These are phyloP conservation scores for Ophiocytium majus DNA, from an alignment of 352 stramenopile genomes.

Conservation along the genomic window DNA sequence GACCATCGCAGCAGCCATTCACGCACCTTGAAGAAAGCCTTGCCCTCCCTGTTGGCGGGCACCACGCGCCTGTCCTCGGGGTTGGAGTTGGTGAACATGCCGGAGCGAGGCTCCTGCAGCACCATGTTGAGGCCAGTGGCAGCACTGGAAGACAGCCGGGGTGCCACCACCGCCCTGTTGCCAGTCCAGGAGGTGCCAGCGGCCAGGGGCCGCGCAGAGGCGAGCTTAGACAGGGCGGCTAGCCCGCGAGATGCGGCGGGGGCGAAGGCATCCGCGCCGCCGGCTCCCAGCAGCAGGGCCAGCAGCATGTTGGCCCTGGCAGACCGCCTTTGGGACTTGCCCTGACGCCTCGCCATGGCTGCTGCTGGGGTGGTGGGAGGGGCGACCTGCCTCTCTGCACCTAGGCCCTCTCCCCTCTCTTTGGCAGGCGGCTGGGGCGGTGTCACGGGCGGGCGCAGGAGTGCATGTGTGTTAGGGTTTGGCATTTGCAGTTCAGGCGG, in stretches of 20 bases:
- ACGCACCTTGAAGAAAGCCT: conserved; percentile 75
- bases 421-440: neutral
- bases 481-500: neutral
- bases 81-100: conserved; percentile 73
- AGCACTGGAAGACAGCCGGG: conserved; percentile 17
- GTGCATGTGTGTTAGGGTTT: too few relatives aligned
- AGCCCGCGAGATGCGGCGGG: neutral
- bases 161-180: conserved; percentile 32
- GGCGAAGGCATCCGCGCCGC: conserved; percentile 35
- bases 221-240: neutral
- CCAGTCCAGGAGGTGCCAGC: conserved; percentile 23
- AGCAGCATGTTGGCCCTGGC: conserved; percentile 35
- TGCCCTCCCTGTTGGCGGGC: conserved; percentile 60
- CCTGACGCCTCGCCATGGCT: conserved; percentile 45
- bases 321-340: conserved; percentile 38
- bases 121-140: conserved; percentile 50
- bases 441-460: neutral
- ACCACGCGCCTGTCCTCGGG: conserved; percentile 70
- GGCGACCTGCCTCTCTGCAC: neutral
- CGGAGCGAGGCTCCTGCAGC: conserved; percentile 44
- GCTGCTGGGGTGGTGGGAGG: too few relatives aligned
- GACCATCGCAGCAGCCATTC: too few relatives aligned
- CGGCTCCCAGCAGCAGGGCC: conserved; percentile 37
- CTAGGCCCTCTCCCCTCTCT: neutral
- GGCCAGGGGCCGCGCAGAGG: neutral